These are phyloP conservation scores for Hygrocybe coccinea DNA, from an alignment of 768 basidiomycete species.

Conservation along the genomic window DNA sequence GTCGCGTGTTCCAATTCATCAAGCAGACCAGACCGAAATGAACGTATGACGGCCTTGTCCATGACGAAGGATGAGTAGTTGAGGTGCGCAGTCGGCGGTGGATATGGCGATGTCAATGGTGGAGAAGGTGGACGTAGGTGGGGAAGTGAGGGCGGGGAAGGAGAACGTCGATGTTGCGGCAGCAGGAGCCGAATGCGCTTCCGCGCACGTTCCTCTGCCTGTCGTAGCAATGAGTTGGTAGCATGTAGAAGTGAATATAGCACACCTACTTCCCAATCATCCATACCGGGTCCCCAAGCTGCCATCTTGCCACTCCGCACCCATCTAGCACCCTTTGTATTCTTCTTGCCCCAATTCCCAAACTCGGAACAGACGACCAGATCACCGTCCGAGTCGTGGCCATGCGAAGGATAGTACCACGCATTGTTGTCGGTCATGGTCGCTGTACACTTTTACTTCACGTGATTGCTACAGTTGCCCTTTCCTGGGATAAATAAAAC, in stretches of 20 bases:
- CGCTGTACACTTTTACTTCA: too few species aligned
- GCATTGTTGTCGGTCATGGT: conserved; percentile 55
- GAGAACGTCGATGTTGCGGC: conserved; percentile 54
- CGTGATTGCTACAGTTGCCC: too few species aligned
- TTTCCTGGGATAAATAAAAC: too few species aligned
- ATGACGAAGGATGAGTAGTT: conserved; percentile 81
- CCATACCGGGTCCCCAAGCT: conserved; percentile 78
- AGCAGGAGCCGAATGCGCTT: conserved; percentile 70
- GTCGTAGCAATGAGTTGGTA: conserved; percentile 14
- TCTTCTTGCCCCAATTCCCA: conserved; percentile 86
- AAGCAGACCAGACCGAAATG: conserved; percentile 73
- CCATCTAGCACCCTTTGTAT: conserved; percentile 72
- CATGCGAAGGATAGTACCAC: conserved; percentile 84
- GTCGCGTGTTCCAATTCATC: conserved; percentile 80
- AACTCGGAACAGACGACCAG: conserved; percentile 40
- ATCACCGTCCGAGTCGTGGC: conserved; percentile 60
- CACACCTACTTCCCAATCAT: conserved; percentile 74
- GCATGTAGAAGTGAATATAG: background rate
- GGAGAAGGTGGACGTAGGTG: conserved; percentile 77
- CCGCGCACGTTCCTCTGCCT: conserved; percentile 81
- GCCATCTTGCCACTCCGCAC: conserved; percentile 76
- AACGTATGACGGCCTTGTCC: conserved; percentile 78
- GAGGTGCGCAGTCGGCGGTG: conserved; percentile 60
- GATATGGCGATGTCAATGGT: conserved; percentile 72
- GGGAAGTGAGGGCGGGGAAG: conserved; percentile 67